Base-by-base conservation (phyloP, 2,329 filamentous ascomycete genomes). In the Drechslerella stenobrocha region DNA sequence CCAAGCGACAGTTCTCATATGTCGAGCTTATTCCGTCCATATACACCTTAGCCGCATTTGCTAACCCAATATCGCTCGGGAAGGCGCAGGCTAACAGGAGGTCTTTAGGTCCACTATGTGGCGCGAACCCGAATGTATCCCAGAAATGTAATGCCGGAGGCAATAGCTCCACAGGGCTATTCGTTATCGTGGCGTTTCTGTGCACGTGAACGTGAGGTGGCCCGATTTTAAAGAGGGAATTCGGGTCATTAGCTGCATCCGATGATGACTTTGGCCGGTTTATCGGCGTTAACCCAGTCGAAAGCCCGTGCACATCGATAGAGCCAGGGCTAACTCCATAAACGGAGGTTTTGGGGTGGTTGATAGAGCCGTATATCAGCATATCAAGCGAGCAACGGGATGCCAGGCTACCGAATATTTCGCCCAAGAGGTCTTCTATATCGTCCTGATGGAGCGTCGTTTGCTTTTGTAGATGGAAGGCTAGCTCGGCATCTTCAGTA, bases 71-170 rank as follows among this genome's bases (percentile, higher is more conserved):
- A 72, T 83, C 83, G 51, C 81, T 79, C 0, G 89, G 88, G 70
- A 86, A 87, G 1, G 93, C 78, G 73, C 87, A 89, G 47, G 89
- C 82, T 0, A 85, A 82, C 32, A 82, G 80, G 26, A 93, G 78
- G 67, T 92, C 83, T 75, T 95, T 95, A 5, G 79, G 74, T 0
- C 88, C 87, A 63, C 83, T 83, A 6, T 83, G 83, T 2, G 89
- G 89, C 1, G 84, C 84, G 1, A 95, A 80, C 0, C 88, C 87
- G 15, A 95, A 78, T 46, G 86, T 85, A 74, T 93, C 89, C 90
- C 89, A 95, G 73, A 93, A 95, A 0, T 81, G 78, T 18, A 92
- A 78, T 0, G 88, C 87, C 0, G 88, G 83, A 1, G 89, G 87
- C 20, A 92, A 79, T 35, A 95, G 79, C 8, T 90, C 89, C 58